phyloP scores from a whole-genome alignment of 352 stramenopile species.

The Phytophthora aleatoria region DNA sequence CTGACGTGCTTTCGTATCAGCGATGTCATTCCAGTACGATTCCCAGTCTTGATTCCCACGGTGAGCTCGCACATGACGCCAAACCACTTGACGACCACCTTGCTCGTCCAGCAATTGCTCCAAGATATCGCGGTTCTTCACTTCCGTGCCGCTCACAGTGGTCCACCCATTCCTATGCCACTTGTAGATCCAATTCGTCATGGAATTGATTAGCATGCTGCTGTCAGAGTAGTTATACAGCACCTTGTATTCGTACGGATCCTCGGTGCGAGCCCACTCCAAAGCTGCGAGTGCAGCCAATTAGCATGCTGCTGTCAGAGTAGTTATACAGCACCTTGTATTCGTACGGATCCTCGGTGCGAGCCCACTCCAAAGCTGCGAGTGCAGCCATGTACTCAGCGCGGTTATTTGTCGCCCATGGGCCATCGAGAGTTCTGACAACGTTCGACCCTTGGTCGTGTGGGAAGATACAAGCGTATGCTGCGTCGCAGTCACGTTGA shows the following conservation, averaged over 20 bases:
- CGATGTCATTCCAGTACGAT: neutral
- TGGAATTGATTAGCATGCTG: neutral
- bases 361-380: neutral
- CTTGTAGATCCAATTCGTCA: slow-evolving; percentile 10
- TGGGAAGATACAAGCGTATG: neutral
- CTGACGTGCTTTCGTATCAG: neutral
- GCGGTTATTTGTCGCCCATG: neutral
- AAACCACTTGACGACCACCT: neutral
- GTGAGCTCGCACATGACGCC: neutral
- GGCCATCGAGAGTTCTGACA: neutral
- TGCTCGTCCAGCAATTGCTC: neutral
- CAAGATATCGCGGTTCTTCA: neutral
- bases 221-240: slow-evolving; percentile 5
- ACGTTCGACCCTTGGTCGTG: neutral
- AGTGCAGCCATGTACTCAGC: neutral
- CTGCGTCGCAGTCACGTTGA: neutral
- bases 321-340: neutral
- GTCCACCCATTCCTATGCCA: slow-evolving; percentile 6
- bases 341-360: neutral
- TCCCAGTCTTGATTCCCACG: neutral
- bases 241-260: neutral
- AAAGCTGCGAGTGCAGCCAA: neutral
- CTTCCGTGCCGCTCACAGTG: no score
- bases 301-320: neutral
- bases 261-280: neutral